These are phyloP conservation scores for Curvularia hawaiiensis DNA, from an alignment of 2,329 filamentous ascomycete species.

Conservation along the genomic window DNA sequence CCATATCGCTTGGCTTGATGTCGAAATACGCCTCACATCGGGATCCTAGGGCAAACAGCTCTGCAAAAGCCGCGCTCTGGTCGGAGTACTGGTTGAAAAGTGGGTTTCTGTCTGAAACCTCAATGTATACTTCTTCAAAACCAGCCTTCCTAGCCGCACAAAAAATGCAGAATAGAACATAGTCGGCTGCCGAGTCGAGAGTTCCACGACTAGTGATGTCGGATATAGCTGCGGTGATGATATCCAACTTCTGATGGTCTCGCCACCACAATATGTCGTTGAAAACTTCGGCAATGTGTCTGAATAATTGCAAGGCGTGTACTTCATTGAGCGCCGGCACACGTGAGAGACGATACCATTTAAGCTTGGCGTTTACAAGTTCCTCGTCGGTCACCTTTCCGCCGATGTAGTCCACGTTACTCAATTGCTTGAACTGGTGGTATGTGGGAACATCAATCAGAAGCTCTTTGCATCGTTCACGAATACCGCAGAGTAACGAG, in stretches of 20 bases:
- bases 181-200: constrained; percentile 52
- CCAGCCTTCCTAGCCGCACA: constrained; percentile 61
- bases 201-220: constrained; percentile 26
- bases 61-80: constrained; percentile 67
- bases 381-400: constrained; percentile 36
- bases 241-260: constrained; percentile 37
- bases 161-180: constrained; percentile 63
- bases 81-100: constrained; percentile 66
- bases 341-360: constrained; percentile 44
- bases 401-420: constrained; percentile 44
- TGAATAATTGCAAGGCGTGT: constrained; percentile 39
- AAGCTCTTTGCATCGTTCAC: constrained; percentile 37
- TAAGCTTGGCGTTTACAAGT: constrained; percentile 38
- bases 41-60: constrained; percentile 67
- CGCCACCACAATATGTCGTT: constrained; percentile 36
- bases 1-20: constrained; percentile 50
- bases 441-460: constrained; percentile 46
- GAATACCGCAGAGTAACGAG: constrained; percentile 34
- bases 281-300: constrained; percentile 38
- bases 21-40: constrained; percentile 68
- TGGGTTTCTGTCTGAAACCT: constrained; percentile 66
- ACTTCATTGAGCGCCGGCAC: constrained; percentile 29
- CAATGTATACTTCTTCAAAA: constrained; percentile 67
- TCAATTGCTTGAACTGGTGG: constrained; percentile 42
- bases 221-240: constrained; percentile 36